These are phyloP conservation scores for Lyophyllum shimeji DNA, from an alignment of 768 basidiomycete genomes.

Conservation along the genomic window DNA sequence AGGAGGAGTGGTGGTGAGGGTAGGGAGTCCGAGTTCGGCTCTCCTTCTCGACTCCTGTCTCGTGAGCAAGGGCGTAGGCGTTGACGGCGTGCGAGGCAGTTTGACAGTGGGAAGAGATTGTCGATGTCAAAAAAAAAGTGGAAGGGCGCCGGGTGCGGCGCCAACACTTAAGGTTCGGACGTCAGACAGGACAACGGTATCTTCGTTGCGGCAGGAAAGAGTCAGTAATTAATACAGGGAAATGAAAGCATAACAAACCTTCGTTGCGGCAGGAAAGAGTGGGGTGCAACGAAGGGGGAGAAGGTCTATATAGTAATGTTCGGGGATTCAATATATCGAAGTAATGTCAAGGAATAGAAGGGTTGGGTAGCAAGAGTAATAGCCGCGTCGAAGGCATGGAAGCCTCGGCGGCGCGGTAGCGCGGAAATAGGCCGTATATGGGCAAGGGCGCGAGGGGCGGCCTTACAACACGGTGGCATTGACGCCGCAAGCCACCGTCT, in stretches of 20 bases:
- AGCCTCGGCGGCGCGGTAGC: no score
- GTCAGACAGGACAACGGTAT: neutral
- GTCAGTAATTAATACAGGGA: neutral
- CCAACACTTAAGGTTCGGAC: neutral
- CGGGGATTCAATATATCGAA: neutral
- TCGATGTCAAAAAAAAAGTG: conserved; percentile 3
- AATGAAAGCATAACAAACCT: neutral
- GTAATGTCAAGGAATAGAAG: neutral
- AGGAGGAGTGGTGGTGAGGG: neutral
- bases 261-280: neutral
- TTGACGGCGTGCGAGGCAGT: neutral
- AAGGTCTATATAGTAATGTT: neutral
- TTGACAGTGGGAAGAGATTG: neutral
- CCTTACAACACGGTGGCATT: no score
- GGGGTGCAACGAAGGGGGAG: neutral
- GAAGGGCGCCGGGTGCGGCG: neutral
- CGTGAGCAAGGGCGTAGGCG: neutral
- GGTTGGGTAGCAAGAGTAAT: neutral
- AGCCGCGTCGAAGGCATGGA: no score
- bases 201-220: neutral
- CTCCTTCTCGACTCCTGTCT: neutral
- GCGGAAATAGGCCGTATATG: no score
- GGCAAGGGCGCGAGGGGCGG: no score
- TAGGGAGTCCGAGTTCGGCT: neutral
- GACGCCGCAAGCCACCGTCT: no score